Percentiles rank a stretch among this genome's conserved stretches.
Conservation (phyloP, 2,329 filamentous ascomycete genomes). For the Pyrenochaeta sp. region DNA sequence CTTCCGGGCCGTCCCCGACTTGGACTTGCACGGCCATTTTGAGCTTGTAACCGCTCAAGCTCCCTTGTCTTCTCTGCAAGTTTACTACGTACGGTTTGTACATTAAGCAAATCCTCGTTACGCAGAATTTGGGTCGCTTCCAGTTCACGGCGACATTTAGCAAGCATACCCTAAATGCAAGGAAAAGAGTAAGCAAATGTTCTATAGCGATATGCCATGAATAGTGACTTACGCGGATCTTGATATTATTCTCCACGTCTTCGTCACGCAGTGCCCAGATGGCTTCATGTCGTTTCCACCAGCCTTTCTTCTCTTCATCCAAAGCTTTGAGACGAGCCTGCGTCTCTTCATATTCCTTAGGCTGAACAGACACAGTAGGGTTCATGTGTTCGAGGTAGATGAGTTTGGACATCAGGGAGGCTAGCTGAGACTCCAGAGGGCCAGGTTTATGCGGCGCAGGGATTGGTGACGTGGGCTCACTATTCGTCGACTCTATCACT, state of each 20-base stretch:
- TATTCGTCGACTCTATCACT: slow-evolving; percentile 10
- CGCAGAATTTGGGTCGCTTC: slow-evolving; percentile 51
- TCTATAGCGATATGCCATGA: too few species aligned
- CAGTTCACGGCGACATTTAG: slow-evolving; percentile 50
- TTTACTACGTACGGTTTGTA: slow-evolving; percentile 50
- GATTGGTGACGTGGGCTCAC: slow-evolving; percentile 27
- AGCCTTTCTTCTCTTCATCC: slow-evolving; percentile 49
- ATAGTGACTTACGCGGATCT: slow-evolving; percentile 42
- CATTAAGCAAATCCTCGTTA: slow-evolving; percentile 53
- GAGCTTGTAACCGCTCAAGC: slow-evolving; percentile 38
- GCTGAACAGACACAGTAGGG: slow-evolving; percentile 45
- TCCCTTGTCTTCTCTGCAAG: slow-evolving; percentile 53
- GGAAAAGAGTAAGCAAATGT: slow-evolving; percentile 3
- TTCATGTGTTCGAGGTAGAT: slow-evolving; percentile 46
- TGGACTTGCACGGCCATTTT: slow-evolving; percentile 32
- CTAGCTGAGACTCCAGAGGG: slow-evolving; percentile 47
- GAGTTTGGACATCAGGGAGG: slow-evolving; percentile 49
- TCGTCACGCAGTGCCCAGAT: slow-evolving; percentile 53
- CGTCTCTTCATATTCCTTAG: slow-evolving; percentile 48
- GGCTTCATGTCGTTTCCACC: slow-evolving; percentile 50
- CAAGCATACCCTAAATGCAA: slow-evolving; percentile 40
- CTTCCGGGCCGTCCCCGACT: slow-evolving; percentile 38
- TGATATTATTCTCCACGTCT: slow-evolving; percentile 55
- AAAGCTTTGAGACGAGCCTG: slow-evolving; percentile 41
- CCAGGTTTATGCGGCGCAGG: slow-evolving; percentile 40